A percentile compares a stretch with the other conserved stretches of the same genome.
These are phyloP conservation scores for Suillus cothurnatus DNA, from an alignment of 768 basidiomycete genomes.

Conservation along the genomic window DNA sequence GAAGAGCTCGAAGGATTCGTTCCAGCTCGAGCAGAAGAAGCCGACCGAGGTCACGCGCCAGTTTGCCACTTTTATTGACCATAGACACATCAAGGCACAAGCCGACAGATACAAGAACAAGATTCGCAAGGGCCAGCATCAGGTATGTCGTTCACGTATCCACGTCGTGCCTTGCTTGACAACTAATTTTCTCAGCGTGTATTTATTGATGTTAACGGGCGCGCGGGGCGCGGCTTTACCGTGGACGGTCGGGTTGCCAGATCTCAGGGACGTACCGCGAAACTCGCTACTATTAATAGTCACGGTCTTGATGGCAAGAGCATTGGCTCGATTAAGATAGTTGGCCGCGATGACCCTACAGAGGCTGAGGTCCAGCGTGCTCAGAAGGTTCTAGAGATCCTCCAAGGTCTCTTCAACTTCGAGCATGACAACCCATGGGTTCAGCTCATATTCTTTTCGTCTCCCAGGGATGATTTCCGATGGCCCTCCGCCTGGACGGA, in stretches of 20 bases:
- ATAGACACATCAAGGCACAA: constrained; percentile 13
- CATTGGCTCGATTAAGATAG: constrained; percentile 44
- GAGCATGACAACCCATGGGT: constrained; percentile 40
- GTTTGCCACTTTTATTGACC: constrained; percentile 19
- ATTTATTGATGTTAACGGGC: constrained; percentile 24
- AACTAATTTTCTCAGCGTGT: constrained; percentile 15
- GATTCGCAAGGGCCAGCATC: constrained; percentile 34
- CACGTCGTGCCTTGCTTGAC: not conserved
- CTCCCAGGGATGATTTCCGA: constrained; percentile 25
- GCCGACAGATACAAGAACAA: constrained; percentile 33
- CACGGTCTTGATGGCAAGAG: constrained; percentile 33
- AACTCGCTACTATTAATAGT: constrained; percentile 21
- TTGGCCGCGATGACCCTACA: constrained; percentile 60
- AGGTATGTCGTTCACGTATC: constrained; percentile 34
- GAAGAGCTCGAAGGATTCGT: constrained; percentile 26
- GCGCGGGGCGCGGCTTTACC: constrained; percentile 24
- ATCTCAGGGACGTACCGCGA: constrained; percentile 20
- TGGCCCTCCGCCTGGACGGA: constrained; percentile 41
- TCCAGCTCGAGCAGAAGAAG: constrained; percentile 30
- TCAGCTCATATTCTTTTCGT: constrained; percentile 34
- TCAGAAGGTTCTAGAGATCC: constrained; percentile 30
- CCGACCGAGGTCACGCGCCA: constrained; percentile 25
- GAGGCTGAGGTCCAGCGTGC: constrained; percentile 51
- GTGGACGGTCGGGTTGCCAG: constrained; percentile 22
- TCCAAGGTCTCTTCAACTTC: constrained; percentile 36